Base-by-base conservation (phyloP, 257 asterid genomes). In the Hygrophila difformis region DNA sequence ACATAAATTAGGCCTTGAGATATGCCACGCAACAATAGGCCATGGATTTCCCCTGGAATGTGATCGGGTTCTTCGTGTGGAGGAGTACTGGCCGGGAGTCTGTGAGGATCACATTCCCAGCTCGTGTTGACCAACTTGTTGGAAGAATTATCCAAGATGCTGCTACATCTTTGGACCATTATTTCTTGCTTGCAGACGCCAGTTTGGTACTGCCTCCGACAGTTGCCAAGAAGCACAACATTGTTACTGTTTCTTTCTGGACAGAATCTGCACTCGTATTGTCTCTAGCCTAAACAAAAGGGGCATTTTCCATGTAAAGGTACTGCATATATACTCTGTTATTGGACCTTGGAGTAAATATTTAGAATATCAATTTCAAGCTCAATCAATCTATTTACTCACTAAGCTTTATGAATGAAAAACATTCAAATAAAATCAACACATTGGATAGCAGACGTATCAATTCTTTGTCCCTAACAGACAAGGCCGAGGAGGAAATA, bases 221-320 rank as follows among this genome's bases (percentile, higher is more conserved):
- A 19, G 44, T 60, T 41, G 69, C 72, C 29, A 28, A 26, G 20
- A 69, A 64, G 37, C 54, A 48, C 38, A 42, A 47, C 18, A 45
- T 68, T 8, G 66, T 57, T 12, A 36, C 26, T 45, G 67, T 68
- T 43, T 68, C 75, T 2, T 46, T 56, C 28, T 56, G 62, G 62
- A 46, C 62, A 6, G 26, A 45, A 18, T 47, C 62, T 10, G 62
- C 77, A 6, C 28, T 70, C 29, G 61, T 65, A 17, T 65, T 65
- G 20, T 24, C 69, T 24, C 18, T 62, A 24, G 47, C 34, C 48
- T 68, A 60, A 55, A 34, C 55, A 69, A 47, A 59, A 66, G 11
- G 65, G 31, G 14, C 66, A 39, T 50, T 52, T 12, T 57, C 56
- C 37, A 48, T 61, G 4, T 57, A 65, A 57, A 24, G 49, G 57